Base-by-base conservation (phyloP, 331 rosid genomes). In the Quercus phellos region DNA sequence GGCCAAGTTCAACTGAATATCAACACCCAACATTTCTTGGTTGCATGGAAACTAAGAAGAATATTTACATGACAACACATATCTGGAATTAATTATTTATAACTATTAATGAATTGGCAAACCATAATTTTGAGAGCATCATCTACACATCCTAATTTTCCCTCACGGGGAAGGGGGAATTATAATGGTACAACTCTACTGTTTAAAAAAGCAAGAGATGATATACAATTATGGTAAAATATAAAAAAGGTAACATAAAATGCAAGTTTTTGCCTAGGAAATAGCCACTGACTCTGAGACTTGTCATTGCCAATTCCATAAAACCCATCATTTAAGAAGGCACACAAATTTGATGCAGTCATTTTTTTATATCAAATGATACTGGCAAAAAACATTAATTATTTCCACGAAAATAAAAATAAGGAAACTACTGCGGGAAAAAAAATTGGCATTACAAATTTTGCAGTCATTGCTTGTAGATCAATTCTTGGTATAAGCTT, bases 401-500 rank as follows among this genome's bases (percentile, higher is more conserved):
- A 17, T 68, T 17, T 30, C 54, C 17, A 66, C 8, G 51, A 58
- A 54, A 70, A 8, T 46, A 22, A 68, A n/a, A 43, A 71, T 34
- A 17, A 38, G 58, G 27, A n/a, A 51, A 63, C 55, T 55, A 72
- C 73, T 24, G 68, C 26, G 17, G 58, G 27, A 5, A 53, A 22
- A 51, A 72, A 72, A 38, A 38, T 38, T 38, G 24, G 75, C 46
- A 68, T 85, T 95, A 95, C 99, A 87, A 81, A 89, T 95, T 95
- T 95, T 77, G 90, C 94, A 73, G 99, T 92, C 94, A 95, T 30
- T 5, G 89, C 90, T 83, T 87, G 93, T 10, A 95, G 82, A 89
- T 95, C 96, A 70, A 95, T 84, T 85, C 99, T 90, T 17, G 99
- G 99, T 77, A 95, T 80, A 79, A 95, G 93, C 89, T 90, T 93